These are phyloP conservation scores for Fusarium transvaalense DNA, from an alignment of 2,329 filamentous ascomycete genomes.

Conservation along the genomic window DNA sequence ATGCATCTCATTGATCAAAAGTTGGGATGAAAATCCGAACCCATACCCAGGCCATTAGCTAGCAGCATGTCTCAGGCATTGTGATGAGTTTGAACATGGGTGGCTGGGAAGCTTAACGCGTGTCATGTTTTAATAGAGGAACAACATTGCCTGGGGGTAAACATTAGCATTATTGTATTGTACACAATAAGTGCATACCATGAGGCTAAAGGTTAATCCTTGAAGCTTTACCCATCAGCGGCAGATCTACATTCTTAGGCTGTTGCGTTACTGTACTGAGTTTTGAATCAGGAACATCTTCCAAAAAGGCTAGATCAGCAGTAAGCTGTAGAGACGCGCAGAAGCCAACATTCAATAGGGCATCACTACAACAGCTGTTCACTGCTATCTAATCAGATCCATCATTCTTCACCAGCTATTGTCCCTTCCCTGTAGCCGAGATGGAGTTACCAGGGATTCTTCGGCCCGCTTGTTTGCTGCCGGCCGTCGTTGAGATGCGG, in stretches of 20 bases:
- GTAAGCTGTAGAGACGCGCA: no score
- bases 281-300: not conserved
- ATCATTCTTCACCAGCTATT: conserved; percentile 30
- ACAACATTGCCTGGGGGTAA: not conserved
- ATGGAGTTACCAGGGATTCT: conserved; percentile 31
- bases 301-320: not conserved
- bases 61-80: conserved; percentile 32
- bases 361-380: not conserved
- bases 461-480: conserved; percentile 22
- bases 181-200: not conserved
- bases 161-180: not conserved
- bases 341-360: no score
- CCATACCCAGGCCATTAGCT: not conserved
- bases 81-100: conserved; percentile 24
- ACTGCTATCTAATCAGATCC: conserved; percentile 48
- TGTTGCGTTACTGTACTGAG: conserved; percentile 1
- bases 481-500: conserved; percentile 9
- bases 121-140: conserved; percentile 24
- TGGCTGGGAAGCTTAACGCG: conserved; percentile 5
- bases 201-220: conserved; percentile 6
- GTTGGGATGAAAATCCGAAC: conserved; percentile 5
- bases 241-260: conserved; percentile 15
- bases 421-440: conserved; percentile 18
- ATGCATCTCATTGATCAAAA: conserved; percentile 29
- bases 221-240: not conserved